Conservation (phyloP, 1,284 basidiomycete genomes). For the Chondrostereum purpureum region DNA sequence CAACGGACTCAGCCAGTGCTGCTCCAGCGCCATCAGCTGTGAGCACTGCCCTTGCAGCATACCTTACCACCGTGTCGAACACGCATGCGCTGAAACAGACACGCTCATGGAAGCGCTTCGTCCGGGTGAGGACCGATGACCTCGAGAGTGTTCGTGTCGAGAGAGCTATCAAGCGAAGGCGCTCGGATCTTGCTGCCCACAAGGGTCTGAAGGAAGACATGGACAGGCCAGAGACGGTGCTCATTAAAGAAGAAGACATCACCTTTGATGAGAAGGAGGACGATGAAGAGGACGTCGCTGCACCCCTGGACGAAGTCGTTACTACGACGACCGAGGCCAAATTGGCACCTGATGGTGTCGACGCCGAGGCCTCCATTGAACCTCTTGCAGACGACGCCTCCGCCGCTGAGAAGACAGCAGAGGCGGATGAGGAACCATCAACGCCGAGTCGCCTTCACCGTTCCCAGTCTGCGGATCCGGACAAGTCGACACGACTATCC, state of each 20-base stretch:
- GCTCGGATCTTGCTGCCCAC: constrained; percentile 78
- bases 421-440: constrained; percentile 4
- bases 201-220: constrained; percentile 23
- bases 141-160: constrained; percentile 81
- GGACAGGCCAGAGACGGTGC: constrained; percentile 5
- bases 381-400: not conserved
- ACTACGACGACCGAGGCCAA: constrained; percentile 10
- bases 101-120: constrained; percentile 80
- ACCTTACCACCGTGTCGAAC: constrained; percentile 74
- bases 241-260: constrained; percentile 23
- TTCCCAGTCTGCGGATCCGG: constrained; percentile 71
- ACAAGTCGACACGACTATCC: constrained; percentile 47
- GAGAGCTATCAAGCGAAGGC: constrained; percentile 79
- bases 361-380: not conserved
- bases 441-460: constrained; percentile 24
- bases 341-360: not conserved
- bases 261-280: constrained; percentile 13
- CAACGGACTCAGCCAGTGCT: constrained; percentile 13
- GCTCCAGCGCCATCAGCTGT: constrained; percentile 34
- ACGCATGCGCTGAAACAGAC: constrained; percentile 53
- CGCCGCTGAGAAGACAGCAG: constrained; percentile 9
- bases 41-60: constrained; percentile 68
- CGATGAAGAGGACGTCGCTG: constrained; percentile 8
- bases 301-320: constrained; percentile 3
- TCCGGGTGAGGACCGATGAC: constrained; percentile 78